These are phyloP conservation scores for Rubia occidens DNA, from an alignment of 305 asterid genomes.

Conservation along the genomic window DNA sequence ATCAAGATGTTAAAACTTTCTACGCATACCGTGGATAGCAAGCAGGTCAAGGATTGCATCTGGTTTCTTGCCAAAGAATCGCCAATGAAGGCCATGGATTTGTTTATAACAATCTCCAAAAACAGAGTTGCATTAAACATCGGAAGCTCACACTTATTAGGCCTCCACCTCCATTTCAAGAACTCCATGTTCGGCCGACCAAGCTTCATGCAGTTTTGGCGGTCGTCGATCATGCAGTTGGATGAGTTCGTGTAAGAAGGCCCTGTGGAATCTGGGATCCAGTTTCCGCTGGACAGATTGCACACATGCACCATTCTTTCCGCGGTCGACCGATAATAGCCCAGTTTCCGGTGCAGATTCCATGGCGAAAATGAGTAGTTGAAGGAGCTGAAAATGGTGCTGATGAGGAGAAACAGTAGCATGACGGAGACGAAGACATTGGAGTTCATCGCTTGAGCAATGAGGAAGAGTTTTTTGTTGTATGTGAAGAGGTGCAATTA, in stretches of 20 bases:
- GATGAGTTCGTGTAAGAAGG: constrained; percentile 65
- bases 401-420: background rate
- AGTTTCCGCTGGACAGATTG: constrained; percentile 57
- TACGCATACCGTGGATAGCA: constrained; percentile 25
- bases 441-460: background rate
- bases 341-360: background rate
- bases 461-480: background rate
- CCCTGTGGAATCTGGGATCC: constrained; percentile 49
- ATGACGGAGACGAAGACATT: background rate
- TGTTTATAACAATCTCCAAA: constrained; percentile 24
- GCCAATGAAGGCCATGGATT: constrained; percentile 32
- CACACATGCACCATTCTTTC: constrained; percentile 21
- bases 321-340: background rate
- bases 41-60: constrained; percentile 31
- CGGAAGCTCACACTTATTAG: constrained; percentile 26
- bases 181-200: constrained; percentile 60
- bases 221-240: constrained; percentile 64
- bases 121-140: constrained; percentile 20
- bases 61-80: constrained; percentile 31
- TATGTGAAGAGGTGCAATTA: background rate
- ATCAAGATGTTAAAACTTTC: no score
- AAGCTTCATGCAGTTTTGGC: constrained; percentile 70
- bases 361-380: background rate
- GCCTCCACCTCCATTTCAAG: constrained; percentile 53
- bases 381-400: background rate